Base-by-base conservation (phyloP, 306 rosid species). In the Erythrophleum fordii region DNA sequence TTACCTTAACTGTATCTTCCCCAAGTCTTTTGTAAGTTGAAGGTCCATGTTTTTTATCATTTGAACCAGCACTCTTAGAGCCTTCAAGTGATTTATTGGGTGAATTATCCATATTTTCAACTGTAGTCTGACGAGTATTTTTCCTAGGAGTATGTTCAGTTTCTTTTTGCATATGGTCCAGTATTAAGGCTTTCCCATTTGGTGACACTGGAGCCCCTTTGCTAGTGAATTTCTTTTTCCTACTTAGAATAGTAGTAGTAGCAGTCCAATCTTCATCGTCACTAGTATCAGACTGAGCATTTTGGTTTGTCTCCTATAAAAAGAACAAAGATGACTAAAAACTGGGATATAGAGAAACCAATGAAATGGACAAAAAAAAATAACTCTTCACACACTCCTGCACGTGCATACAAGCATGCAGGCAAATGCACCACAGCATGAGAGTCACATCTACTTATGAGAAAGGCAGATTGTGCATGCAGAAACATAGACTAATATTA, bases 1-100 rank as follows among this genome's bases (percentile, higher is more conserved):
- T 73, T 90, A 96, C 99, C 99, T 96, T 90, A 80, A 89, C 83
- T 73, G 39, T 90, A 64, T 86, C 90, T 79, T 89, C 92, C 72
- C 94, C 91, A 45, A 93, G 97, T 80, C 87, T 93, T 81, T 72
- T 87, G 76, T 82, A 6, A 52, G 87, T 46, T 62, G 95, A 84
- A 74, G 91, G 79, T 82, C 88, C 72, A 22, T 56, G 75, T 53
- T 77, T 84, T 76, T 77, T 83, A 77, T 75, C 74, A 61, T 86
- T 77, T 70, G 95, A 86, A 82, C 85, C 82, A 76, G 88, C 78
- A 52, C 76, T 86, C 12, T 72, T 41, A 70, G 89, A 73, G 79
- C 86, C 83, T 64, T 86, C 83, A 52, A 31, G 85, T 68, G 83
- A 79, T 83, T 85, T 83, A 39, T 69, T 67, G 9, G 86, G 88